Conservation (phyloP, 2,329 filamentous ascomycete genomes). For the Tolypocladium album region DNA sequence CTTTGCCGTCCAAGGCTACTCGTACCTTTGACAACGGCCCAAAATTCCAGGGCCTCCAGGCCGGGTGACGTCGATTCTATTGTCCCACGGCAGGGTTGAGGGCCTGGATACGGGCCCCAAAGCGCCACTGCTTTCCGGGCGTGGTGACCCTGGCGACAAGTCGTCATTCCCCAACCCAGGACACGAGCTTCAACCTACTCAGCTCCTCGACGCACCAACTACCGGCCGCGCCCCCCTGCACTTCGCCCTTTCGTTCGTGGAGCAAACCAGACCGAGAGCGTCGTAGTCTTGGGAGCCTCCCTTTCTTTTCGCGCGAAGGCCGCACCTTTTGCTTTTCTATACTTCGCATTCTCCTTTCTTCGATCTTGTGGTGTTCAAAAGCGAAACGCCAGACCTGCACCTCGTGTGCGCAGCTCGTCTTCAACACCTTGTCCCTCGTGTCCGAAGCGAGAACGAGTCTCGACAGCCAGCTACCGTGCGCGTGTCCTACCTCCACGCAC, state of each 20-base stretch:
- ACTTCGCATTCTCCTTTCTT: not conserved
- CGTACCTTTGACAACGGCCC: not conserved
- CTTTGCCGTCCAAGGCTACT: not conserved
- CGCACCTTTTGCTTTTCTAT: not conserved
- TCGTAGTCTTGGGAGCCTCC: not conserved
- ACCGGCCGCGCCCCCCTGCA: not conserved
- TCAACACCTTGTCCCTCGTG: not conserved
- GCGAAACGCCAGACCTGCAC: not conserved
- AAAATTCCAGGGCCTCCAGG: not conserved
- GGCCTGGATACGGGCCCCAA: not conserved
- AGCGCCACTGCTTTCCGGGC: not conserved
- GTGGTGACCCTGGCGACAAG: slow-evolving; percentile 6
- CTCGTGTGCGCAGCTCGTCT: not conserved
- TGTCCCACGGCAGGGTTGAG: not conserved
- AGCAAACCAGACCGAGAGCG: not conserved
- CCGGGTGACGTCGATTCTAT: slow-evolving; percentile 5
- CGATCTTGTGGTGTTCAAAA: not conserved
- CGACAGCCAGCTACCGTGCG: not conserved
- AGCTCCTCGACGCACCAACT: not conserved
- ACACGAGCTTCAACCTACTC: not conserved
- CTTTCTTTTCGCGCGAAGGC: not conserved
- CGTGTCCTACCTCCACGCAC: not conserved
- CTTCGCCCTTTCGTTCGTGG: not conserved
- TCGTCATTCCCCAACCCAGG: slow-evolving; percentile 6
- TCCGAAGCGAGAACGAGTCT: not conserved